A percentile compares a stretch with the other conserved stretches of the same genome.
Evolutionary conservation across 2,329 filamentous ascomycete genomes (phyloP).

Genomic region (Colletotrichum tofieldiae): DNA sequence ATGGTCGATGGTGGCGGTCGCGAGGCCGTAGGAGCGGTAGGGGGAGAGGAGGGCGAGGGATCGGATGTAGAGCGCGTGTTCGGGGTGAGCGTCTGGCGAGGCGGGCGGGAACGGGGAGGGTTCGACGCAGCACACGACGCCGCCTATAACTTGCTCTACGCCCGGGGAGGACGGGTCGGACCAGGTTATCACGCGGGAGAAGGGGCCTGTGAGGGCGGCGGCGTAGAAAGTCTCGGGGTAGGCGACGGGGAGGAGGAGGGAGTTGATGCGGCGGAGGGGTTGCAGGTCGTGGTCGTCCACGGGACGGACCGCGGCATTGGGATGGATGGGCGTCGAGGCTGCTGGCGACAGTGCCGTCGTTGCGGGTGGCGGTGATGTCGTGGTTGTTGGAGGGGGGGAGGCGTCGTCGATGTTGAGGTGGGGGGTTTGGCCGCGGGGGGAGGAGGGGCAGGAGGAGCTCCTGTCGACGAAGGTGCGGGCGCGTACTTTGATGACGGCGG

Average conservation of each 20-base stretch:
- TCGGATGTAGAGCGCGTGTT: conserved; percentile 74
- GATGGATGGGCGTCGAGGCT: conserved; percentile 56
- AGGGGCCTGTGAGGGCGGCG: conserved; percentile 64
- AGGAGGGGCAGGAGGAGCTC: conserved; percentile 44
- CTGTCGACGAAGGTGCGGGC: conserved; percentile 44
- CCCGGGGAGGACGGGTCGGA: conserved; percentile 55
- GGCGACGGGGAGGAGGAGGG: conserved; percentile 74
- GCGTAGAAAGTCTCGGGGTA: conserved; percentile 78
- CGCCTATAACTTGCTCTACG: conserved; percentile 67
- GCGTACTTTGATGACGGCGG: conserved; percentile 54
- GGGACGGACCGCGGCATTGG: conserved; percentile 67
- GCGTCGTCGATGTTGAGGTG: conserved; percentile 47
- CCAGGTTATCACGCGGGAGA: conserved; percentile 75
- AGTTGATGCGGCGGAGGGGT: conserved; percentile 75
- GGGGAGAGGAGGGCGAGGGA: conserved; percentile 75
- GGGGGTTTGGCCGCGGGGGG: conserved; percentile 51
- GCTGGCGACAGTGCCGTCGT: conserved; percentile 47
- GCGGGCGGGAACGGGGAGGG: conserved; percentile 55
- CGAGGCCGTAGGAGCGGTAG: conserved; percentile 73
- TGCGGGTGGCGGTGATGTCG: conserved; percentile 42
- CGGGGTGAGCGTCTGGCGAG: conserved; percentile 45
- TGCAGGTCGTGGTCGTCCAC: conserved; percentile 68
- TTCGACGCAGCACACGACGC: conserved; percentile 75
- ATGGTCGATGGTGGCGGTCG: conserved; percentile 69
- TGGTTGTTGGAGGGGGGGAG: conserved; percentile 39